Evolutionary conservation across 2,329 filamentous ascomycete species (phyloP).

Genomic region (Pezicula carpinea): DNA sequence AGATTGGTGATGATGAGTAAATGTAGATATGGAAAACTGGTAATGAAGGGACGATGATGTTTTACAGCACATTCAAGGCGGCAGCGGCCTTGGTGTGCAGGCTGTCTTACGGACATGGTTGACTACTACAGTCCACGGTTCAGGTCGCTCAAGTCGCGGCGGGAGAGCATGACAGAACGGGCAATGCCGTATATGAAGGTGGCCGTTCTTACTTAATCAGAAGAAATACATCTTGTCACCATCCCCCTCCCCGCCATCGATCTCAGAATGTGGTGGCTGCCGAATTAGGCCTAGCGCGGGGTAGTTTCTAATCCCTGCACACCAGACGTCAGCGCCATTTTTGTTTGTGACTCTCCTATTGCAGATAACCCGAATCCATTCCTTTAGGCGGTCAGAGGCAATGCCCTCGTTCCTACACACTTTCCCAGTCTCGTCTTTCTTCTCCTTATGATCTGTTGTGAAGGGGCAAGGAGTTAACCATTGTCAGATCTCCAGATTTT

Average conservation of each 20-base stretch:
- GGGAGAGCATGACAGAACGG: neutral
- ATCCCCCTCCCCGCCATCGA: no score
- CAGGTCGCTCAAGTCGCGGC: neutral
- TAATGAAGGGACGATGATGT: conserved; percentile 21
- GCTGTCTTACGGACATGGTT: conserved; percentile 27
- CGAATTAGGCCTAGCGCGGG: conserved; percentile 18
- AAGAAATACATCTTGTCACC: no score
- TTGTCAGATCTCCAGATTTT: neutral
- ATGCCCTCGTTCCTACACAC: neutral
- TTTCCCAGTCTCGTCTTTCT: neutral
- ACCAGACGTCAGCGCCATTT: neutral
- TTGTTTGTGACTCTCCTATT: neutral
- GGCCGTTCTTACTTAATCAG: no score
- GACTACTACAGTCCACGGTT: neutral
- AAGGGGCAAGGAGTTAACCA: no score
- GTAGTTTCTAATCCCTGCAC: conserved; percentile 6
- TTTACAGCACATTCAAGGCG: conserved; percentile 22
- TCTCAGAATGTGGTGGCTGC: no score
- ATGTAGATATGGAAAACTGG: conserved; percentile 11
- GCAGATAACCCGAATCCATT: neutral
- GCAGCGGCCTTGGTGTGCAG: conserved; percentile 24
- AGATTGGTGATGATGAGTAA: conserved; percentile 69
- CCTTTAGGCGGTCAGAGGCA: no score
- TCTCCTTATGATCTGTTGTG: neutral
- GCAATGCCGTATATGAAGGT: neutral